A percentile compares a stretch with the other conserved stretches of the same genome.
Evolutionary conservation across 805 yeast species (phyloP).

Genomic region (Kurtzmaniella fragi): DNA sequence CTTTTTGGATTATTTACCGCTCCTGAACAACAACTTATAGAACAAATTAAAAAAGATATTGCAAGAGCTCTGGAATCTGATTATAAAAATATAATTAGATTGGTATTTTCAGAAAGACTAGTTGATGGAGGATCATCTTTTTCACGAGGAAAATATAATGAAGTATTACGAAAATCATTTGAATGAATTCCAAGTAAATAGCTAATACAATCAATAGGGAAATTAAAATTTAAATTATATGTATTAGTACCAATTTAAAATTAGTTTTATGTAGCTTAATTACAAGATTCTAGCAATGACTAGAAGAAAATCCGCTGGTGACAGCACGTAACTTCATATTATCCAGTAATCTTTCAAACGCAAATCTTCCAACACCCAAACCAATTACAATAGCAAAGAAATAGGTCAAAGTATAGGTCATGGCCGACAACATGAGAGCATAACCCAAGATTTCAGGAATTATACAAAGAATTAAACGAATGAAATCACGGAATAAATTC

Average conservation of each 20-base stretch:
- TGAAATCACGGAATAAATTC: slow-evolving; percentile 43
- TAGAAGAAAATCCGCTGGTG: not conserved
- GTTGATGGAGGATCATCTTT: slow-evolving; percentile 32
- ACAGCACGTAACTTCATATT: slow-evolving; percentile 17
- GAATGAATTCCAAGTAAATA: slow-evolving; percentile 13
- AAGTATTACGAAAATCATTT: slow-evolving; percentile 19
- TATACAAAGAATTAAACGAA: slow-evolving; percentile 53
- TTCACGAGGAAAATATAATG: slow-evolving; percentile 34
- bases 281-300: slow-evolving; percentile 1
- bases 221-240: too few species aligned
- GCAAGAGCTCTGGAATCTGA: slow-evolving; percentile 39
- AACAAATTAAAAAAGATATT: slow-evolving; percentile 26
- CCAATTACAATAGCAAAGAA: slow-evolving; percentile 74
- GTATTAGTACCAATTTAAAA: too few species aligned
- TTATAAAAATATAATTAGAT: slow-evolving; percentile 45
- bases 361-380: slow-evolving; percentile 62
- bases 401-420: slow-evolving; percentile 63
- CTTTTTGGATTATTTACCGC: slow-evolving; percentile 54
- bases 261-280: not conserved
- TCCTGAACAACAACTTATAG: slow-evolving; percentile 44
- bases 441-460: slow-evolving; percentile 63
- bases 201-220: slow-evolving; percentile 1
- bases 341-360: slow-evolving; percentile 55
- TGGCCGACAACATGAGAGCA: slow-evolving; percentile 73
- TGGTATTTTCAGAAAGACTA: slow-evolving; percentile 45